These are phyloP conservation scores for Tremellales sp. DNA, from an alignment of 1,284 basidiomycete genomes.

Conservation along the genomic window DNA sequence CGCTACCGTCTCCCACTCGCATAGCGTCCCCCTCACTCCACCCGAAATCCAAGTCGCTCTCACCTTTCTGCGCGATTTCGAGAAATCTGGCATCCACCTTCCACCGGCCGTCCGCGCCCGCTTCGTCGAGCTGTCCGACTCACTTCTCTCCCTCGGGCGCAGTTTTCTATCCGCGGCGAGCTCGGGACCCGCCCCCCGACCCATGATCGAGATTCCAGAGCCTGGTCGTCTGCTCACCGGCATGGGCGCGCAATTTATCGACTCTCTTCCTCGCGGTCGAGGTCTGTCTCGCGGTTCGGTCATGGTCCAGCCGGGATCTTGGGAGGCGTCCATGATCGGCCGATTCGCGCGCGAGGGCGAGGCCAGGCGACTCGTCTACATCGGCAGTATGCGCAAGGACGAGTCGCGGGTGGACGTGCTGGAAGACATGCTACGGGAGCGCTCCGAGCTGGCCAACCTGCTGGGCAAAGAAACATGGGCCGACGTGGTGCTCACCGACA, in stretches of 20 bases:
- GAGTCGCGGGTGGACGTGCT: constrained; percentile 54
- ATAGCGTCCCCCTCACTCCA: constrained; percentile 35
- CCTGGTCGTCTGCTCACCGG: constrained; percentile 39
- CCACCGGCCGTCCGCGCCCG: constrained; percentile 69
- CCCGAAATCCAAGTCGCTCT: constrained; percentile 67
- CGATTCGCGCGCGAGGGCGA: constrained; percentile 78
- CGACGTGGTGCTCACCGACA: constrained; percentile 78
- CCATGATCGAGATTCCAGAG: constrained; percentile 41
- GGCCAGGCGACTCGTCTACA: constrained; percentile 73
- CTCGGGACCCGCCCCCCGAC: constrained; percentile 26
- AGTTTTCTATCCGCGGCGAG: constrained; percentile 68
- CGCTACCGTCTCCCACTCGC: constrained; percentile 43
- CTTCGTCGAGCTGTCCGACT: constrained; percentile 88
- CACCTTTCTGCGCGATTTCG: constrained; percentile 94
- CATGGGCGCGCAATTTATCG: constrained; percentile 41
- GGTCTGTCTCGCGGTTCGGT: constrained; percentile 54
- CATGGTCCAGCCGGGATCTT: constrained; percentile 72
- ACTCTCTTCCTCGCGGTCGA: constrained; percentile 57
- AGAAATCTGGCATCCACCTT: constrained; percentile 92
- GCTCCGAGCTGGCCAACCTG: constrained; percentile 73
- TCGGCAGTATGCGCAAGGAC: constrained; percentile 60
- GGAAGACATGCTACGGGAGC: constrained; percentile 68
- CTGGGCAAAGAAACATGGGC: constrained; percentile 79
- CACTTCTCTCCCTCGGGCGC: constrained; percentile 83
- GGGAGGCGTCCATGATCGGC: constrained; percentile 89